Evolutionary conservation across 345 rosid genomes (phyloP).

Genomic region (Firmiana major): DNA sequence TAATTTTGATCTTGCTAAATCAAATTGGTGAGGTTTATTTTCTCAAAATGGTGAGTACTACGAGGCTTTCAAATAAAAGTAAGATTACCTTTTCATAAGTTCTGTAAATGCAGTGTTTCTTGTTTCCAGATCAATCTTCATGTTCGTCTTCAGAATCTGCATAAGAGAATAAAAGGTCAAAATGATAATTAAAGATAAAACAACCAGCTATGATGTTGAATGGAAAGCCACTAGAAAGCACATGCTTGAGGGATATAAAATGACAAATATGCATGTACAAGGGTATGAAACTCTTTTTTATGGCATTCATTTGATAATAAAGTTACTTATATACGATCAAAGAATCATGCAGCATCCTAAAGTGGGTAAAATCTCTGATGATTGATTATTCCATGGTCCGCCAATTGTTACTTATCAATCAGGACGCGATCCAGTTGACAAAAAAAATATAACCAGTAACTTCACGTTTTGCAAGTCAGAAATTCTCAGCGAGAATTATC

Average conservation of each 20-base stretch:
- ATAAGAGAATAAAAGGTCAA: slow-evolving; percentile 10
- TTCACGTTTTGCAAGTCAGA: neutral
- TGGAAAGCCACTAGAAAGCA: neutral
- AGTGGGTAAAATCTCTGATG: neutral
- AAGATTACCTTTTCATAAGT: slow-evolving; percentile 20
- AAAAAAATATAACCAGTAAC: neutral
- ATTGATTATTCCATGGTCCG: neutral
- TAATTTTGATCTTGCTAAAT: neutral
- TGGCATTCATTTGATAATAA: neutral
- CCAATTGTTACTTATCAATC: neutral
- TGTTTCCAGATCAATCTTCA: slow-evolving; percentile 48
- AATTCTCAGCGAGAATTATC: neutral
- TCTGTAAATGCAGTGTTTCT: neutral
- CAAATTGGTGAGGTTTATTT: neutral
- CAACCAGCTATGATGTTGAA: neutral
- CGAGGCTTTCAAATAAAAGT: neutral
- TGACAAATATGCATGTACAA: neutral
- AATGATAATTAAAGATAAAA: neutral
- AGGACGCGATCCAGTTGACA: neutral
- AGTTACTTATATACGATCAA: neutral
- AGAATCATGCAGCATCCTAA: neutral
- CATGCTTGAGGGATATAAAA: neutral
- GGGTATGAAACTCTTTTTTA: neutral
- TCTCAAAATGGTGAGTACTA: neutral
- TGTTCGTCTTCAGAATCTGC: slow-evolving; percentile 89